Conservation (phyloP, 495 filamentous ascomycete species). For the Penicillium odoratum region DNA sequence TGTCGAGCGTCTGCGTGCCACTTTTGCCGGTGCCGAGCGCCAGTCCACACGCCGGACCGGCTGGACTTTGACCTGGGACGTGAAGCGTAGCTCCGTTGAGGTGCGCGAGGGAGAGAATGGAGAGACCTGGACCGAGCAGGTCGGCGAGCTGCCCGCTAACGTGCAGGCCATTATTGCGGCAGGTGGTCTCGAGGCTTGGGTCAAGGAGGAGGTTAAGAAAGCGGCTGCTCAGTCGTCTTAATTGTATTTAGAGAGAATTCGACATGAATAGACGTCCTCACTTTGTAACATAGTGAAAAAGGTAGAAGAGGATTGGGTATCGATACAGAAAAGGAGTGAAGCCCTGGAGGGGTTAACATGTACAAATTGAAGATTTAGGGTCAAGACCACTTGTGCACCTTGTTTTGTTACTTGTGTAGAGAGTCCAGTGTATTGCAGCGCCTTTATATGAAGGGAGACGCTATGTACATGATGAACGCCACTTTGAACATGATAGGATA, state of each 20-base stretch:
- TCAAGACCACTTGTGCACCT: not conserved
- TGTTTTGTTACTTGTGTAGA: too few species aligned
- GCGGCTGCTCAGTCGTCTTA: slow-evolving; percentile 45
- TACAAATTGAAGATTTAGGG: not conserved
- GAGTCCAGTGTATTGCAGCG: too few species aligned
- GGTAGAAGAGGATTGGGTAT: not conserved
- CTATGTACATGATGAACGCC: too few species aligned
- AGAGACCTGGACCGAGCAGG: slow-evolving; percentile 71
- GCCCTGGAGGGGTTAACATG: not conserved
- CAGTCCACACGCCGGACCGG: slow-evolving; percentile 72
- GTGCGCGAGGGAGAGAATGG: slow-evolving; percentile 68
- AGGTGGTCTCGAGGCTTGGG: slow-evolving; percentile 78
- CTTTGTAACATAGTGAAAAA: not conserved
- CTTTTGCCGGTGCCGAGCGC: slow-evolving; percentile 43
- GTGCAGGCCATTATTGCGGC: slow-evolving; percentile 89
- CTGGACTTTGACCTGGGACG: slow-evolving; percentile 88
- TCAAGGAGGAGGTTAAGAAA: slow-evolving; percentile 50
- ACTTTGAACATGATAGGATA: too few species aligned
- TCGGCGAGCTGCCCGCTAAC: slow-evolving; percentile 82
- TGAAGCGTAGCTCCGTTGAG: slow-evolving; percentile 64
- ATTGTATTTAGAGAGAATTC: not conserved
- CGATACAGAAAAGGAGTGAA: not conserved
- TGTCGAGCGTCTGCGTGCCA: slow-evolving; percentile 65
- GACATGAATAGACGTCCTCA: not conserved
- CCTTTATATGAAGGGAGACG: too few species aligned